A percentile compares a stretch with the other conserved stretches of the same genome.
Conservation (phyloP, 2,329 filamentous ascomycete genomes). For the Hypocreales sp. region DNA sequence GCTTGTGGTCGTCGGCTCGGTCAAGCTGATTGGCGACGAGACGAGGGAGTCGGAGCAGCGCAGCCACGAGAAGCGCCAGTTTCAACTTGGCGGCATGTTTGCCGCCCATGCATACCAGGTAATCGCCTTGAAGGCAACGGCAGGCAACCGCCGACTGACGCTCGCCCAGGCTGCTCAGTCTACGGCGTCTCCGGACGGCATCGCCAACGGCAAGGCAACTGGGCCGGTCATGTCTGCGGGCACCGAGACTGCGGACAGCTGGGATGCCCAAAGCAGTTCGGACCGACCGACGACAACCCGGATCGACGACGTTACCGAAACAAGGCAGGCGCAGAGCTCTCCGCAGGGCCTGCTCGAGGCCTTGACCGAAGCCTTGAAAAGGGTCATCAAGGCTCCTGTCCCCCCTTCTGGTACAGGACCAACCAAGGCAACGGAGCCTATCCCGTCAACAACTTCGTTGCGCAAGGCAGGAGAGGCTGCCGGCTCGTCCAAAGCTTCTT, state of each 20-base stretch:
- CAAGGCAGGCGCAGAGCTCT: background rate
- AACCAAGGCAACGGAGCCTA: background rate
- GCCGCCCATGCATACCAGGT: constrained; percentile 5
- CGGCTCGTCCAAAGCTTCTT: background rate
- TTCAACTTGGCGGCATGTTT: constrained; percentile 9
- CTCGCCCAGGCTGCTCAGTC: too few species aligned
- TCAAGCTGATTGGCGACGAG: constrained; percentile 3
- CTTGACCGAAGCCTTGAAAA: constrained; percentile 6
- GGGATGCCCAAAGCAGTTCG: too few species aligned
- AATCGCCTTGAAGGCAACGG: background rate
- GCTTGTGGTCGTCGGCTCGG: constrained; percentile 3
- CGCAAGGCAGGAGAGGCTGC: background rate
- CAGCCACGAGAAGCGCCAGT: constrained; percentile 7
- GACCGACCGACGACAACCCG: too few species aligned
- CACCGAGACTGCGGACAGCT: too few species aligned
- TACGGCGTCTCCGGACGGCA: too few species aligned
- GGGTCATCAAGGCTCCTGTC: constrained; percentile 1
- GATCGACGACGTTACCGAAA: background rate
- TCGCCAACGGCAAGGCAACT: too few species aligned
- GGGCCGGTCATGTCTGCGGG: too few species aligned
- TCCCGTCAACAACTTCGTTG: background rate
- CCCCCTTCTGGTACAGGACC: background rate
- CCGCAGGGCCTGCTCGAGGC: constrained; percentile 3
- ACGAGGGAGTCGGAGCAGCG: constrained; percentile 1
- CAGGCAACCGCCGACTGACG: too few species aligned